Evolutionary conservation across 352 stramenopile species (phyloP).

Genomic region (Stephanocyclus meneghinianus): DNA sequence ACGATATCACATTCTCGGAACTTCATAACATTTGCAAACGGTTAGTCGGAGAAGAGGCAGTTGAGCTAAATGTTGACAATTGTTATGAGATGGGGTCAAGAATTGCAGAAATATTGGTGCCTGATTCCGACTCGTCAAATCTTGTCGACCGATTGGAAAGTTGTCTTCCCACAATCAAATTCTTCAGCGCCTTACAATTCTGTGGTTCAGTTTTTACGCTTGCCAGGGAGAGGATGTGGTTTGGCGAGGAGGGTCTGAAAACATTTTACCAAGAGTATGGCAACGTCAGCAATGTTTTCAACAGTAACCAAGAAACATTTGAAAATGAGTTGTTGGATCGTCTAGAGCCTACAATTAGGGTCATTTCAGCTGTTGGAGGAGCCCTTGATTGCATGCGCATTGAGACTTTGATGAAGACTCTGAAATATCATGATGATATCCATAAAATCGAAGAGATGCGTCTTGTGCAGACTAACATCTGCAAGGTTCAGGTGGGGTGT

Average conservation of each 20-base stretch:
- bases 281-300: conserved; percentile 45
- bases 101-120: conserved; percentile 35
- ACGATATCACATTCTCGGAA: conserved; percentile 26
- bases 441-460: conserved; percentile 28
- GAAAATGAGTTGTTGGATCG: conserved; percentile 41
- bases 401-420: conserved; percentile 22
- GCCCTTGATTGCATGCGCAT: conserved; percentile 14
- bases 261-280: conserved; percentile 46
- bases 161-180: conserved; percentile 27
- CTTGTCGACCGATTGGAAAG: conserved; percentile 21
- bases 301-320: conserved; percentile 37
- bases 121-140: conserved; percentile 5
- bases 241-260: conserved; percentile 39
- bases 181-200: conserved; percentile 33
- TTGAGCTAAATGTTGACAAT: conserved; percentile 6
- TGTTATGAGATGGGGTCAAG: conserved; percentile 8
- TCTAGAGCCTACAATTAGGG: conserved; percentile 32
- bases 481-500: conserved; percentile 19
- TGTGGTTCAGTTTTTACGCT: conserved; percentile 26
- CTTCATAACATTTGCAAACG: conserved; percentile 20
- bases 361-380: conserved; percentile 31
- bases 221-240: conserved; percentile 39
- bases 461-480: conserved; percentile 40
- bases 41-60: conserved; percentile 15
- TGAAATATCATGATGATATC: conserved; percentile 39